These are phyloP conservation scores for Nidularia pulvinata DNA, from an alignment of 768 basidiomycete genomes.

Conservation along the genomic window DNA sequence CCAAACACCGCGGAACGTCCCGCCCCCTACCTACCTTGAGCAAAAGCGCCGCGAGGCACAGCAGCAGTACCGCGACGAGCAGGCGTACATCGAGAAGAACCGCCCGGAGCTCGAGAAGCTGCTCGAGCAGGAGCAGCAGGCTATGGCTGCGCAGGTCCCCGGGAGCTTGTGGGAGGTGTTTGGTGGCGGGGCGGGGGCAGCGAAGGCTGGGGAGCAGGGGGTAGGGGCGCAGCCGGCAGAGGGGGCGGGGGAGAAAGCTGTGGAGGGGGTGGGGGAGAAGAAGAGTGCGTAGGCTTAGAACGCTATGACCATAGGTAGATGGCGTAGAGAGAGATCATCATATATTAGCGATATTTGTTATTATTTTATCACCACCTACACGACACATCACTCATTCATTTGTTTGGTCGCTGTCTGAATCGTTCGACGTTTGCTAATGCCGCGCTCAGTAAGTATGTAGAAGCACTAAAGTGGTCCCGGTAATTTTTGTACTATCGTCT, in stretches of 20 bases:
- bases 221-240: neutral
- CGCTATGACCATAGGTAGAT: no score
- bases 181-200: conserved; percentile 6
- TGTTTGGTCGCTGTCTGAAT: no score
- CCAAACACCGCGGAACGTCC: conserved; percentile 15
- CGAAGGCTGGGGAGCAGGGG: neutral
- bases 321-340: no score
- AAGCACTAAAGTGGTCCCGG: no score
- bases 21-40: conserved; percentile 53
- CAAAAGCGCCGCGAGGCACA: conserved; percentile 53
- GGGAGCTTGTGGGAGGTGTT: conserved; percentile 49
- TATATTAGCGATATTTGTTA: no score
- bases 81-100: conserved; percentile 45
- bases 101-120: conserved; percentile 42
- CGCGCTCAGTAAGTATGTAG: no score
- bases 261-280: neutral
- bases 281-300: neutral
- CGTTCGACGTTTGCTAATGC: no score
- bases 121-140: conserved; percentile 35
- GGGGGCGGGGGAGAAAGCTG: neutral
- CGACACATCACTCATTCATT: no score
- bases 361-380: no score
- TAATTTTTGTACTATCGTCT: no score
- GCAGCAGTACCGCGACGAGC: conserved; percentile 44
- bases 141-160: conserved; percentile 42